A percentile compares a stretch with the other conserved stretches of the same genome.
Conservation (phyloP, 179 eudicot genomes). For the Spergularia azorica region DNA sequence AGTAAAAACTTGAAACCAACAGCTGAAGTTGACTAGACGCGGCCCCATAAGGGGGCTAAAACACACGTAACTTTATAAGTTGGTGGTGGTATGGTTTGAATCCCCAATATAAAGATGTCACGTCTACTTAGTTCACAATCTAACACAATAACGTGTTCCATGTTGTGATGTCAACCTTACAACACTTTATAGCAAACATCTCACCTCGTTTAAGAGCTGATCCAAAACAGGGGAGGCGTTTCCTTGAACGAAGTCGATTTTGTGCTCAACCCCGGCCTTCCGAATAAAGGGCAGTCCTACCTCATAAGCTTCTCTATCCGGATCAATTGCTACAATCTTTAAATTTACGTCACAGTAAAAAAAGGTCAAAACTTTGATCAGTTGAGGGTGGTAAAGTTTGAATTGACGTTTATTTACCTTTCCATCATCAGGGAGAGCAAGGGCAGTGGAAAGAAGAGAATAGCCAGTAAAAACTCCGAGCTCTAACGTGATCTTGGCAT, state of each 20-base stretch:
- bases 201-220: conserved; percentile 29
- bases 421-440: conserved; percentile 59
- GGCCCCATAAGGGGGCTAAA: too few relatives aligned
- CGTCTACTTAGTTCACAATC: too few relatives aligned
- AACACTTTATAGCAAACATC: neutral
- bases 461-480: conserved; percentile 69
- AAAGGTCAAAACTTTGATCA: neutral
- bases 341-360: neutral
- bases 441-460: conserved; percentile 65
- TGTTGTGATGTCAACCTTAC: too few relatives aligned
- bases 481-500: conserved; percentile 60
- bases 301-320: conserved; percentile 43
- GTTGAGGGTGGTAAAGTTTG: neutral
- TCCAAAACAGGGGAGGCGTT: conserved; percentile 18
- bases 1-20: neutral
- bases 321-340: conserved; percentile 47
- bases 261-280: conserved; percentile 45
- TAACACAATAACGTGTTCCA: too few relatives aligned
- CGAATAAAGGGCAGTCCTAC: conserved; percentile 40
- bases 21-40: neutral
- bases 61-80: too few relatives aligned
- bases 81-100: too few relatives aligned
- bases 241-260: conserved; percentile 34
- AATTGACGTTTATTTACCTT: conserved; percentile 31
- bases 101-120: too few relatives aligned